Evolutionary conservation across 2,329 filamentous ascomycete species (phyloP), one percentile per base, ranked within the genome.

Genomic region (Trichothecium sympodiale): DNA sequence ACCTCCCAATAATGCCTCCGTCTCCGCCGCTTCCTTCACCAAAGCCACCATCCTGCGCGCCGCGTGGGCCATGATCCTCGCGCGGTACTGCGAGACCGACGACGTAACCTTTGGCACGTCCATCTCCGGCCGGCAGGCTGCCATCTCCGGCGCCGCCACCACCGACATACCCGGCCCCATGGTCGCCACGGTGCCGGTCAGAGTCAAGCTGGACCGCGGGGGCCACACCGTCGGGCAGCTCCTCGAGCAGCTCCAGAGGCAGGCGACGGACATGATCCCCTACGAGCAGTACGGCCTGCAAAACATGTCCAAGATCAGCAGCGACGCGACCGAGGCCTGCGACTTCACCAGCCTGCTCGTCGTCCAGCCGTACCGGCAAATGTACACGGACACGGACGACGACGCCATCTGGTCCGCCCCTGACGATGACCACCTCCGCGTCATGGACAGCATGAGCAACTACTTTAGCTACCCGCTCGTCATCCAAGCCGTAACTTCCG

Each of bases 151-250:
- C 7, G 40, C 53, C 1, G 44, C 42, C 7, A 40, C 53, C 4
- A 39, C 42, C 12, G 29, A 34, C n/a, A 41, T 51, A 2, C 37
- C 41, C 6, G 51, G 45, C 1, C 49, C 49, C 7, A 44, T 43
- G 1, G 42, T 53, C 13, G 40, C 44, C 14, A 48, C 44, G 3
- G 41, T 52, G 0, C 49, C 48, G 5, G n/a, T 49, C 9, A 39
- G 43, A 0, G 20, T 46, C 10, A 18, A 18, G 1, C n/a, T 46
- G 16, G 49, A 54, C 69, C 25, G 14, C n/a, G n/a, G n/a, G 4
- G 15, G 18, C 8, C 32, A 33, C 23, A 45, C 49, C 1, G 48
- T 63, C 9, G 41, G 44, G 0, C 49, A 64, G 16, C 69, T 62
- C 37, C 49, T 75, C 5, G 15, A 33, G 12, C n/a, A 12, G n/a